Conservation (phyloP, 2,329 filamentous ascomycete species). For the Onygenales sp. region DNA sequence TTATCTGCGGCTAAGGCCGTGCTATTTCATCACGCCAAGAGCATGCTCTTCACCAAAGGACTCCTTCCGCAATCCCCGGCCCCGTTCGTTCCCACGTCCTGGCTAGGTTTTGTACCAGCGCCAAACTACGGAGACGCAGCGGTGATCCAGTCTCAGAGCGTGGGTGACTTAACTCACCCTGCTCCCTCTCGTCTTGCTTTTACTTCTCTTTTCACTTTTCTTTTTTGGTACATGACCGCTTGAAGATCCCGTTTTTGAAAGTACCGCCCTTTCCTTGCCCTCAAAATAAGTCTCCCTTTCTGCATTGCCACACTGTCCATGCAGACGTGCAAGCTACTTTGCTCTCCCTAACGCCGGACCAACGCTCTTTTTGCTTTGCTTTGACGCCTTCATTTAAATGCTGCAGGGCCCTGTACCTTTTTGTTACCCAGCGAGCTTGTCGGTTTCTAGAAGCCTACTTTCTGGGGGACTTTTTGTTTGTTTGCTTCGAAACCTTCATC, state of each 20-base stretch:
- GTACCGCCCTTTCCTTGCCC: not conserved
- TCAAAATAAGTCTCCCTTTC: not conserved
- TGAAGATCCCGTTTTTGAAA: not conserved
- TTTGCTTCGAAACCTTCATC: slow-evolving; percentile 16
- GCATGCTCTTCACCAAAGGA: slow-evolving; percentile 3
- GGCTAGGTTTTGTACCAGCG: slow-evolving; percentile 3
- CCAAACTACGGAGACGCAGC: slow-evolving; percentile 5
- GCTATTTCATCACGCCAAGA: not conserved
- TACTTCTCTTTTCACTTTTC: not conserved
- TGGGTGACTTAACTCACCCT: slow-evolving; percentile 1
- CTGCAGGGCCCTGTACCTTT: not conserved
- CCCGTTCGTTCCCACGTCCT: slow-evolving; percentile 7
- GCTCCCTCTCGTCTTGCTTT: slow-evolving; percentile 5
- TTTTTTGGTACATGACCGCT: not conserved
- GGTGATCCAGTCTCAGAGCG: not conserved
- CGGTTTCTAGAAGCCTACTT: not conserved
- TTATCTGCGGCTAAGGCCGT: slow-evolving; percentile 5
- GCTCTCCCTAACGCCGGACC: not conserved
- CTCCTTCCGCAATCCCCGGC: slow-evolving; percentile 4
- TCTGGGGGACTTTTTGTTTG: no score
- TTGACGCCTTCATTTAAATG: not conserved
- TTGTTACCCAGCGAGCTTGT: not conserved
- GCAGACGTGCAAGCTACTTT: not conserved
- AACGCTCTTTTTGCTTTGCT: not conserved
- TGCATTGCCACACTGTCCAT: not conserved